These are phyloP conservation scores for Entomortierella parvispora DNA, from an alignment of 192 early-diverging fungal genomes.

Conservation along the genomic window DNA sequence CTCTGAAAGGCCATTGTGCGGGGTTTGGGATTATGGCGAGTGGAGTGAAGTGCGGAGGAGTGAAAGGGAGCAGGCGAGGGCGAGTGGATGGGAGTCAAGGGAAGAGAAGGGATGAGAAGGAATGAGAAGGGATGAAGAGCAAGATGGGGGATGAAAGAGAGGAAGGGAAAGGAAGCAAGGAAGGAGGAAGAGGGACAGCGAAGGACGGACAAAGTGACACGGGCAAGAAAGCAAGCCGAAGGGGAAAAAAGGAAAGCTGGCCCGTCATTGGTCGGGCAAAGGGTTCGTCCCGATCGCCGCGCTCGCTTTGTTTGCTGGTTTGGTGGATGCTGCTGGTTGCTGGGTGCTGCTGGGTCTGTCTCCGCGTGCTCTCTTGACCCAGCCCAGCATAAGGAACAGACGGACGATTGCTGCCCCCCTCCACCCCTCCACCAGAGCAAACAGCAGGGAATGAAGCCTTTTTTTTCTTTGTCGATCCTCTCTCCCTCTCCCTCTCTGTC, in stretches of 20 bases:
- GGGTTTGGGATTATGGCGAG: neutral
- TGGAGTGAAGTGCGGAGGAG: neutral
- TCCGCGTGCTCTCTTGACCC: too few relatives aligned
- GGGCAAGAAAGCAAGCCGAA: neutral
- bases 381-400: too few relatives aligned
- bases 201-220: neutral
- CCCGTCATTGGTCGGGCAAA: neutral
- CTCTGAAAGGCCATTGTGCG: constrained; percentile 41
- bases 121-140: neutral
- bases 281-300: neutral
- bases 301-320: too few relatives aligned
- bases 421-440: too few relatives aligned
- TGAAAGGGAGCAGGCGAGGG: neutral
- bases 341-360: too few relatives aligned
- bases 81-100: neutral
- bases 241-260: neutral
- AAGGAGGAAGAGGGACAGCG: neutral
- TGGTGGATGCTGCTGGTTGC: too few relatives aligned
- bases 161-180: neutral
- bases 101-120: neutral
- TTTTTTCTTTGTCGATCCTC: neutral
- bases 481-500: neutral
- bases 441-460: too few relatives aligned
- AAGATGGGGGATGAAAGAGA: neutral
- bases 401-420: too few relatives aligned